Conservation (phyloP, 2,329 filamentous ascomycete species). For the Fusarium penzigii region DNA sequence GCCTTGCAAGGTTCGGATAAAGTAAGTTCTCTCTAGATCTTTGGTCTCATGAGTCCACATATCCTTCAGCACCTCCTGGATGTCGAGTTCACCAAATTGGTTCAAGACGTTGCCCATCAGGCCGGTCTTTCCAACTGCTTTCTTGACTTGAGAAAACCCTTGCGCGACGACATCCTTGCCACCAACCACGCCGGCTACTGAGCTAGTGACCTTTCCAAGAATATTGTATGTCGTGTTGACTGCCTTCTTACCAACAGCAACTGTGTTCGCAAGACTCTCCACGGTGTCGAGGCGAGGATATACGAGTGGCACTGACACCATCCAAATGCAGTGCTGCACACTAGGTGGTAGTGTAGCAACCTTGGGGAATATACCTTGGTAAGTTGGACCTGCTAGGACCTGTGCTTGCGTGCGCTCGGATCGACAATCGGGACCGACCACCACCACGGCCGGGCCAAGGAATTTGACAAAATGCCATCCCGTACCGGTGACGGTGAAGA, state of each 20-base stretch:
- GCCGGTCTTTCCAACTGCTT: slow-evolving; percentile 91
- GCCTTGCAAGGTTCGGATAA: slow-evolving; percentile 92
- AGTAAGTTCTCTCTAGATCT: slow-evolving; percentile 93
- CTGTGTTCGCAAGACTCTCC: slow-evolving; percentile 86
- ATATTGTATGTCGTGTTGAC: slow-evolving; percentile 97
- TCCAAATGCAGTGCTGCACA: slow-evolving; percentile 96
- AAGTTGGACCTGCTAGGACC: slow-evolving; percentile 94
- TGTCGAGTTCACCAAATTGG: slow-evolving; percentile 93
- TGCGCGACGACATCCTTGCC: slow-evolving; percentile 91
- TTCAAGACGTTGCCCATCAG: slow-evolving; percentile 95
- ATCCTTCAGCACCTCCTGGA: slow-evolving; percentile 91
- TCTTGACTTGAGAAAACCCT: slow-evolving; percentile 94
- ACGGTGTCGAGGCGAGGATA: slow-evolving; percentile 91
- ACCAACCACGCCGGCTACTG: slow-evolving; percentile 91
- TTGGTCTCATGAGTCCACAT: slow-evolving; percentile 99
- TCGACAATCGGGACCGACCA: slow-evolving; percentile 87
- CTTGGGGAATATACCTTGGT: slow-evolving; percentile 96
- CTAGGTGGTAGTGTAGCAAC: slow-evolving; percentile 86
- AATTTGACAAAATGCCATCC: slow-evolving; percentile 99
- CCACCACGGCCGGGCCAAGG: slow-evolving; percentile 85
- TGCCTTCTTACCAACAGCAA: slow-evolving; percentile 93
- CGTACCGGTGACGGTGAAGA: slow-evolving; percentile 95
- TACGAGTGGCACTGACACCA: slow-evolving; percentile 86
- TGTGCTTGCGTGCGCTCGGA: slow-evolving; percentile 89
- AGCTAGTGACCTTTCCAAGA: slow-evolving; percentile 91